phyloP scores from a whole-genome alignment of 2,329 filamentous ascomycete genomes.

The Sporothrix luriei region DNA sequence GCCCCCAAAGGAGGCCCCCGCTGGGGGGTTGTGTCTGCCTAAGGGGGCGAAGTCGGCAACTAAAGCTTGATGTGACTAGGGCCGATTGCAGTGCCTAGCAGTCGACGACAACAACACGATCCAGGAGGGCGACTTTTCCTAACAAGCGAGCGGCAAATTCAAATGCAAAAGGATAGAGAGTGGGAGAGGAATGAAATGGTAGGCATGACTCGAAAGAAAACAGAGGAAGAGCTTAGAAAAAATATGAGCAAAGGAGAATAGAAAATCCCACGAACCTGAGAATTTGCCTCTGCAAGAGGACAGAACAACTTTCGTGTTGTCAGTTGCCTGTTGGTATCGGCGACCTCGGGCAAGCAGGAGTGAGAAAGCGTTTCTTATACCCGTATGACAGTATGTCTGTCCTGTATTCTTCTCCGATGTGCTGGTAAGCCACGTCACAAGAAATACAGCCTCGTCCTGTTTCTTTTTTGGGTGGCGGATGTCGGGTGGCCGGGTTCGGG shows the following conservation, averaged over 20 bases:
- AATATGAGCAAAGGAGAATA: background rate
- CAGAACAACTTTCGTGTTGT: background rate
- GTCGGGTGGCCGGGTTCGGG: background rate
- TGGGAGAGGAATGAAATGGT: background rate
- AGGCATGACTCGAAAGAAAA: background rate
- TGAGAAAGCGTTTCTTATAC: background rate
- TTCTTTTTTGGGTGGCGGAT: constrained; percentile 12
- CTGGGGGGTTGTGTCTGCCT: constrained; percentile 26
- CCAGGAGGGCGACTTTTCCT: constrained; percentile 2
- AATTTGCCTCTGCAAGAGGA: constrained; percentile 12
- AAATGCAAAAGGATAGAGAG: background rate
- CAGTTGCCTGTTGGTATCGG: background rate
- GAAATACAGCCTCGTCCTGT: background rate
- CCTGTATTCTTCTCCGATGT: background rate
- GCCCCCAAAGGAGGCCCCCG: constrained; percentile 7
- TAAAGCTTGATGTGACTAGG: background rate
- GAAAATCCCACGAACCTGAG: background rate
- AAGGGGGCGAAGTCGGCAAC: constrained; percentile 24
- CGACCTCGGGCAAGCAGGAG: background rate
- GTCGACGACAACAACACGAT: constrained; percentile 21
- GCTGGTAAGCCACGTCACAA: constrained; percentile 15
- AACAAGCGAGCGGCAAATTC: constrained; percentile 16
- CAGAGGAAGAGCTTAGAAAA: background rate
- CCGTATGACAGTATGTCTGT: background rate
- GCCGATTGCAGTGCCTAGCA: constrained; percentile 12